Evolutionary conservation across 768 basidiomycete genomes (phyloP).

Genomic region (Leucosporidium scottii): DNA sequence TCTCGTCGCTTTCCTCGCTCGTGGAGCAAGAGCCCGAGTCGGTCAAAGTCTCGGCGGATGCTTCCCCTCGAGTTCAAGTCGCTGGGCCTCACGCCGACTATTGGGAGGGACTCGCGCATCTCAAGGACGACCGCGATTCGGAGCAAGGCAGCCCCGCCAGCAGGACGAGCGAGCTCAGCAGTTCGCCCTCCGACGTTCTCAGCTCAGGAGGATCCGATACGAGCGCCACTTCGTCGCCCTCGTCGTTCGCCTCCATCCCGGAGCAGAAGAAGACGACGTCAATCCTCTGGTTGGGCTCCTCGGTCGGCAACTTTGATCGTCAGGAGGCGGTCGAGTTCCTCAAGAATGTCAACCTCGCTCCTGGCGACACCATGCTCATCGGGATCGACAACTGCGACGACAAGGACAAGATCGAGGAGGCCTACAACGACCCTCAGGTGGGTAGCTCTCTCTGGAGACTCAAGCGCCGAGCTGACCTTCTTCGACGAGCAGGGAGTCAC

Average conservation of each 20-base stretch:
- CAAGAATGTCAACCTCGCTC: slow-evolving; percentile 42
- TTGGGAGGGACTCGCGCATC: slow-evolving; percentile 75
- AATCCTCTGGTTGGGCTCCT: slow-evolving; percentile 84
- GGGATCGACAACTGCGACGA: slow-evolving; percentile 84
- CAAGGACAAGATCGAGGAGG: slow-evolving; percentile 62
- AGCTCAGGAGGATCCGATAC: slow-evolving; percentile 8
- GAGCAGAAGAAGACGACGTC: slow-evolving; percentile 22
- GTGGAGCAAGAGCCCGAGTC: slow-evolving; percentile 23
- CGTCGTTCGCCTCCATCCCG: not conserved
- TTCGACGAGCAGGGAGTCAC: slow-evolving; percentile 36
- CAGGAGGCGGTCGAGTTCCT: slow-evolving; percentile 66
- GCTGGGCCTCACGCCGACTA: slow-evolving; percentile 89
- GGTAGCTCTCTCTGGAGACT: not conserved
- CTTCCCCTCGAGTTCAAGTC: slow-evolving; percentile 65
- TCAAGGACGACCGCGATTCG: slow-evolving; percentile 46
- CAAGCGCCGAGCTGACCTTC: slow-evolving; percentile 59
- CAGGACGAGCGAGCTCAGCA: not conserved
- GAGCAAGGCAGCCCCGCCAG: slow-evolving; percentile 37
- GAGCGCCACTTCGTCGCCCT: slow-evolving; percentile 1
- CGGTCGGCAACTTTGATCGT: slow-evolving; percentile 80
- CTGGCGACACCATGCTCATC: slow-evolving; percentile 71
- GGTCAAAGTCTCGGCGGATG: slow-evolving; percentile 38
- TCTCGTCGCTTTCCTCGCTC: slow-evolving; percentile 68
- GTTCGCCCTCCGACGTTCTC: not conserved
- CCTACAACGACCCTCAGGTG: slow-evolving; percentile 73